Evolutionary conservation across 2,329 filamentous ascomycete species (phyloP).

Genomic region (Fusarium pilosicola): DNA sequence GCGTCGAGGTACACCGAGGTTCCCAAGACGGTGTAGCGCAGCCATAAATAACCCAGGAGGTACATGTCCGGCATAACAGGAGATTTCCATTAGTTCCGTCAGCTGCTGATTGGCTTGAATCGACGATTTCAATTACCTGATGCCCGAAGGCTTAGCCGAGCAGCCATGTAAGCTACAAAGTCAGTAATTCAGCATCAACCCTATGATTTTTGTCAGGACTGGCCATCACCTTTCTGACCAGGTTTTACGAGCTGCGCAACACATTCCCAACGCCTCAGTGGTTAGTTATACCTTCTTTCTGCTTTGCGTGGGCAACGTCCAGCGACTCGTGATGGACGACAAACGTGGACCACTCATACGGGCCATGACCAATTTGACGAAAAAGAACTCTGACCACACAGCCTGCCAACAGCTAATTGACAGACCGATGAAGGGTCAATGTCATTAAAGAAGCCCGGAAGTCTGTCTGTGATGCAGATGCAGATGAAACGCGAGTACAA

Average conservation of each 20-base stretch:
- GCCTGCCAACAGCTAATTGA: not conserved
- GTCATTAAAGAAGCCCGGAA: not conserved
- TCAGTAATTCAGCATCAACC: not conserved
- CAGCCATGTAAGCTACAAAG: not conserved
- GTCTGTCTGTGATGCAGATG: not conserved
- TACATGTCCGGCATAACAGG: conserved; percentile 29
- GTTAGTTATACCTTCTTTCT: no score
- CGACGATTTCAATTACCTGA: not conserved
- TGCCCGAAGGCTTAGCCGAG: conserved; percentile 32
- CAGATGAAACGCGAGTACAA: not conserved
- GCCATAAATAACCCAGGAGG: conserved; percentile 15
- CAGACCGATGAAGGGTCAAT: not conserved
- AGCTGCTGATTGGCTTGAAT: conserved; percentile 9
- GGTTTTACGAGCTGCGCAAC: not conserved
- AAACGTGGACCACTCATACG: not conserved
- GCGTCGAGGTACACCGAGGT: conserved; percentile 14
- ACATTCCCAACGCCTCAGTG: not conserved
- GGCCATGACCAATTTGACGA: not conserved
- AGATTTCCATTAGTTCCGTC: not conserved
- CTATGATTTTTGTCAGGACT: not conserved
- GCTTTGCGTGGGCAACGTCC: not conserved
- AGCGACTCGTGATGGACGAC: not conserved
- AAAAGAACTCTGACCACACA: not conserved
- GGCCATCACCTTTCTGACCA: not conserved
- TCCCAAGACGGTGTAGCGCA: not conserved